Conservation (phyloP, 2,329 filamentous ascomycete species). For the Sporothrix dimorphospora region DNA sequence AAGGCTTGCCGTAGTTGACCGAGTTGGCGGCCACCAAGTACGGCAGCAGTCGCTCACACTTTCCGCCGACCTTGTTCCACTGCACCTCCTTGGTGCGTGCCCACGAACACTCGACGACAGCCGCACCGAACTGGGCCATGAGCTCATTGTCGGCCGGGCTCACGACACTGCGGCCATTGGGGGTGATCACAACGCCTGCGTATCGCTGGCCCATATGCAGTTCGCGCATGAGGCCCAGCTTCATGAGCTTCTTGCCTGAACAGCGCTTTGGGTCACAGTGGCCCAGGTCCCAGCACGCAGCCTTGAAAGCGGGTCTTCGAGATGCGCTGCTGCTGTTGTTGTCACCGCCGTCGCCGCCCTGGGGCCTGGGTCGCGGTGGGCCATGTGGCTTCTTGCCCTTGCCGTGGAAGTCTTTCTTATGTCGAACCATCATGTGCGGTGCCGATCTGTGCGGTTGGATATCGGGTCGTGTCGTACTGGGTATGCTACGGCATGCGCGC, state of each 20-base stretch:
- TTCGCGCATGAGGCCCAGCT: constrained; percentile 89
- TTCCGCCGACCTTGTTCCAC: constrained; percentile 88
- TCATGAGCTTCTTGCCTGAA: constrained; percentile 93
- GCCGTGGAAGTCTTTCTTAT: constrained; percentile 84
- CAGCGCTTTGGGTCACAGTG: constrained; percentile 98
- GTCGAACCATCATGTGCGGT: constrained; percentile 72
- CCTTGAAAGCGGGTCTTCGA: constrained; percentile 68
- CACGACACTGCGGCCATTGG: constrained; percentile 84
- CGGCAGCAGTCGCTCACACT: constrained; percentile 85
- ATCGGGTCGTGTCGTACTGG: neutral
- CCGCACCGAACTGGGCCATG: constrained; percentile 86
- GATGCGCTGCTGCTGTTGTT: constrained; percentile 38
- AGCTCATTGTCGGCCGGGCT: constrained; percentile 81
- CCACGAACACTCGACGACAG: constrained; percentile 97
- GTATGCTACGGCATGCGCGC: no score
- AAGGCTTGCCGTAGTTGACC: constrained; percentile 96
- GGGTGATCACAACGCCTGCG: constrained; percentile 88
- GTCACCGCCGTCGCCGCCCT: constrained; percentile 41
- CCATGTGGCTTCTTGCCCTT: constrained; percentile 73
- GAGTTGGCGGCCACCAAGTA: constrained; percentile 96
- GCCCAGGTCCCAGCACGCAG: constrained; percentile 95
- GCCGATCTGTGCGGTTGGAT: neutral
- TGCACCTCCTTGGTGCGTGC: constrained; percentile 89
- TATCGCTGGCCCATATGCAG: constrained; percentile 90
- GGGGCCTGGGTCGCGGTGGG: constrained; percentile 55